Conservation (phyloP, 2,329 filamentous ascomycete species). For the Exophiala viscosa region DNA sequence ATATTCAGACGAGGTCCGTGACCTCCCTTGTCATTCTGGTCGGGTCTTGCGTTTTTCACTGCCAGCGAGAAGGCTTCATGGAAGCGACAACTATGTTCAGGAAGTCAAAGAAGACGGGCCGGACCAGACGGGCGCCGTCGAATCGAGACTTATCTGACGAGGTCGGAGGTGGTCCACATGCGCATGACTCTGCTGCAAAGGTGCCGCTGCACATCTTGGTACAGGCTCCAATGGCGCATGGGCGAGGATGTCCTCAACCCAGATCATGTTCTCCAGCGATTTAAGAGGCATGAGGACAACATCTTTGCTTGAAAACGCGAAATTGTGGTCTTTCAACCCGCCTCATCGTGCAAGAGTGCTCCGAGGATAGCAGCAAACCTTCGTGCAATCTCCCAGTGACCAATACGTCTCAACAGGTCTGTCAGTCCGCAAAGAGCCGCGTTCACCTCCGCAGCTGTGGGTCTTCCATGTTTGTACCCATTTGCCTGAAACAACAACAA, state of each 20-base stretch:
- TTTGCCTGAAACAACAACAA: conserved; percentile 23
- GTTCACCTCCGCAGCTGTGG: conserved; percentile 27
- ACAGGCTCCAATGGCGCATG: too few species aligned
- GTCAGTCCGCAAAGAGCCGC: conserved; percentile 29
- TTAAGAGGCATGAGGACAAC: too few species aligned
- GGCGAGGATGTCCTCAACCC: too few species aligned
- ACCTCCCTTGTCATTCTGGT: neutral
- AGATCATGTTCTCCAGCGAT: too few species aligned
- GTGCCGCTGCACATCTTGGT: too few species aligned
- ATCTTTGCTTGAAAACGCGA: too few species aligned
- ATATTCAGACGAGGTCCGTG: too few species aligned
- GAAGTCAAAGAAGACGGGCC: conserved; percentile 1
- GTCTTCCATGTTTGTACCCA: conserved; percentile 22
- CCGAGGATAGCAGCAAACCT: conserved; percentile 29
- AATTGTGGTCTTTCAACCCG: neutral
- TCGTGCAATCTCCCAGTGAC: conserved; percentile 31
- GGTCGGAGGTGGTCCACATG: too few species aligned
- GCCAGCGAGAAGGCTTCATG: neutral
- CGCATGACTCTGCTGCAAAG: too few species aligned
- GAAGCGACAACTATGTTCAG: neutral
- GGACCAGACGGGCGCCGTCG: too few species aligned
- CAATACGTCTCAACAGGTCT: conserved; percentile 29
- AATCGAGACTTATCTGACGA: too few species aligned
- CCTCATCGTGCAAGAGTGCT: conserved; percentile 21
- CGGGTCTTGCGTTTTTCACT: neutral